phyloP scores from a whole-genome alignment of 2,329 filamentous ascomycete species.

The Trichophaea hybrida region DNA sequence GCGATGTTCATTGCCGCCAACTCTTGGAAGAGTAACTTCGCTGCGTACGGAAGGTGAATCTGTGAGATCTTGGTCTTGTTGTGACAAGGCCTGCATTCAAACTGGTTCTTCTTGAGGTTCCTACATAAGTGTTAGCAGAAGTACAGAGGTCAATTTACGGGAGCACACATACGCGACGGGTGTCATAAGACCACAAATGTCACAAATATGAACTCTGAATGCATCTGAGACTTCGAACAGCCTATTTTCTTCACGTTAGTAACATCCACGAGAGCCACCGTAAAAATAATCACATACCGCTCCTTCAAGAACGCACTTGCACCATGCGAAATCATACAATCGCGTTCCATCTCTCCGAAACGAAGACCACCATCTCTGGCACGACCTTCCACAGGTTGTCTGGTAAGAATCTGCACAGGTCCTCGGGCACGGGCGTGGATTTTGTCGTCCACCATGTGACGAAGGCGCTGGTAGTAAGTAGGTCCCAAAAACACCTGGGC shows the following conservation, averaged over 20 bases:
- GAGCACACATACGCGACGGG: conserved; percentile 74
- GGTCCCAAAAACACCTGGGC: conserved; percentile 94
- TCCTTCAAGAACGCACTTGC: conserved; percentile 95
- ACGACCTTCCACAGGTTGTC: conserved; percentile 96
- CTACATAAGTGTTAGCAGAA: conserved; percentile 35
- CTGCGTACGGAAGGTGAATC: conserved; percentile 93
- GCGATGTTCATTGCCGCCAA: conserved; percentile 97
- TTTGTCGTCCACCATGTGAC: conserved; percentile 99
- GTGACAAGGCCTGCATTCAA: conserved; percentile 93
- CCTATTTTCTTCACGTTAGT: conserved; percentile 30
- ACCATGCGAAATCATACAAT: conserved; percentile 99
- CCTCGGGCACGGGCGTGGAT: conserved; percentile 97
- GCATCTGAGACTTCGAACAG: conserved; percentile 95
- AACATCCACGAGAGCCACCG: neutral
- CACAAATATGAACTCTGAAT: conserved; percentile 94
- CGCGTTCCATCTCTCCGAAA: conserved; percentile 99
- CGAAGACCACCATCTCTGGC: conserved; percentile 93
- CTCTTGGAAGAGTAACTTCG: conserved; percentile 97
- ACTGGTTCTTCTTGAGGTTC: conserved; percentile 86
- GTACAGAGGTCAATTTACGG: conserved; percentile 28
- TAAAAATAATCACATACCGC: conserved; percentile 29
- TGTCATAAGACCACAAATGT: conserved; percentile 97
- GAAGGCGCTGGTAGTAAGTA: conserved; percentile 95
- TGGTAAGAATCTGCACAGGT: conserved; percentile 89
- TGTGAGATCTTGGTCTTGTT: conserved; percentile 99